These are phyloP conservation scores for Meyerozyma smithsonii DNA, from an alignment of 1,139 yeast genomes.

Conservation along the genomic window DNA sequence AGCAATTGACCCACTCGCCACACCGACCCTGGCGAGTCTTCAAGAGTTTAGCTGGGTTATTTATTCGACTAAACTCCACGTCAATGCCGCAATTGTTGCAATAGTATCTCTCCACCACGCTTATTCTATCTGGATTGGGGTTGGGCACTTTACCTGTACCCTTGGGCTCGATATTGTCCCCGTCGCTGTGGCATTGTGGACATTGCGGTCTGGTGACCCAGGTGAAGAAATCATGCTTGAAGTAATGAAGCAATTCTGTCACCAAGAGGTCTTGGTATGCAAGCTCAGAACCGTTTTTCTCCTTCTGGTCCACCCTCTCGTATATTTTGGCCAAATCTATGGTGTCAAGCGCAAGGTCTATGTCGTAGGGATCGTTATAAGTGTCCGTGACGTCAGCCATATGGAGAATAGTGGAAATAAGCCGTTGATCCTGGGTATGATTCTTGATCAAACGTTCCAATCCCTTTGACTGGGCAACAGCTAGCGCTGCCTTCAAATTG, in stretches of 20 bases:
- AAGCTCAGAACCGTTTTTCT: slow-evolving; percentile 10
- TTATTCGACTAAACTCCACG: slow-evolving; percentile 71
- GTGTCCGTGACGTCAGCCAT: not conserved
- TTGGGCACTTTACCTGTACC: slow-evolving; percentile 24
- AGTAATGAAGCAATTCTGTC: slow-evolving; percentile 65
- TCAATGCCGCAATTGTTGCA: slow-evolving; percentile 47
- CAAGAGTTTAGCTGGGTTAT: slow-evolving; percentile 59
- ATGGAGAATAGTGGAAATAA: not conserved
- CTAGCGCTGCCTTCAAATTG: not conserved
- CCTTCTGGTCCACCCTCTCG: slow-evolving; percentile 30
- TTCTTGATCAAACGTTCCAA: not conserved
- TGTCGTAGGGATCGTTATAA: slow-evolving; percentile 5
- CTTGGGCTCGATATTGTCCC: slow-evolving; percentile 25
- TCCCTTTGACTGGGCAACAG: not conserved
- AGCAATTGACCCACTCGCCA: slow-evolving; percentile 94
- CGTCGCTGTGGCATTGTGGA: slow-evolving; percentile 41
- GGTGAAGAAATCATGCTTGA: slow-evolving; percentile 70
- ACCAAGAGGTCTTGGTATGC: slow-evolving; percentile 66
- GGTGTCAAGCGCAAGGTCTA: slow-evolving; percentile 22
- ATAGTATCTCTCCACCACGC: slow-evolving; percentile 52
- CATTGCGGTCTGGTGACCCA: slow-evolving; percentile 82
- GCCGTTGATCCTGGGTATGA: not conserved
- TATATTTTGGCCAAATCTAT: slow-evolving; percentile 36
- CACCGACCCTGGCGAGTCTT: slow-evolving; percentile 72
- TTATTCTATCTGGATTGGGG: slow-evolving; percentile 27